These are phyloP conservation scores for Rhazya stricta DNA, from an alignment of 257 asterid genomes.

Conservation along the genomic window DNA sequence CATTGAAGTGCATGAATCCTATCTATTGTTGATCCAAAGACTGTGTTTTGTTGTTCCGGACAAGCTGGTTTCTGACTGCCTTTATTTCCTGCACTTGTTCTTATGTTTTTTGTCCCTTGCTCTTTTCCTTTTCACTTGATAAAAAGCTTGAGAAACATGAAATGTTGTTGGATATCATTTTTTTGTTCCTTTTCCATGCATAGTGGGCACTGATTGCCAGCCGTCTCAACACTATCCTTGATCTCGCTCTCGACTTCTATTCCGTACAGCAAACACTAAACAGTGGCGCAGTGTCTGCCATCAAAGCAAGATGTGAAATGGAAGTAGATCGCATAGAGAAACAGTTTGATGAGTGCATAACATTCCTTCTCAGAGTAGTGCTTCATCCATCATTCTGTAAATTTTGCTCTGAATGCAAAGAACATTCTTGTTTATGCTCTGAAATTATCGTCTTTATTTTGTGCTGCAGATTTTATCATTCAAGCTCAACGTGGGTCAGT, in stretches of 20 bases:
- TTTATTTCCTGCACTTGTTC: constrained; percentile 16
- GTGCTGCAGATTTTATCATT: constrained; percentile 75
- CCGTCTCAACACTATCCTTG: constrained; percentile 87
- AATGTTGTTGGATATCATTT: constrained; percentile 6
- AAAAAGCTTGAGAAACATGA: constrained; percentile 3
- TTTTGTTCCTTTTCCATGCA: constrained; percentile 6
- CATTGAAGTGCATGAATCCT: constrained; percentile 89
- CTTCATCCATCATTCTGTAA: constrained; percentile 18
- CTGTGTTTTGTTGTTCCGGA: constrained; percentile 96
- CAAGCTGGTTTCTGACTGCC: constrained; percentile 58
- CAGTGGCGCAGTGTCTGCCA: constrained; percentile 63
- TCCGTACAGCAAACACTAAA: constrained; percentile 61
- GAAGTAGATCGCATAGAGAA: constrained; percentile 83
- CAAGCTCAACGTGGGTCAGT: constrained; percentile 96
- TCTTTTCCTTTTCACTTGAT: neutral
- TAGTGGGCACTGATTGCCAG: constrained; percentile 95
- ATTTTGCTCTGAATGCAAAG: neutral
- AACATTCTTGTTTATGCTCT: neutral
- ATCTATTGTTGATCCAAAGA: constrained; percentile 76
- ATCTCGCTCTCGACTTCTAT: constrained; percentile 84
- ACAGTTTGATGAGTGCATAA: constrained; percentile 89
- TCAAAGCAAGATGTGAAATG: constrained; percentile 78
- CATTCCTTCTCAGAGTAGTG: constrained; percentile 87
- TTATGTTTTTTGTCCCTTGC: neutral
- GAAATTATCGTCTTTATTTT: constrained; percentile 4